Percentiles rank a stretch among this genome's conserved stretches.
Conservation (phyloP, 371 early-diverging fungal genomes). For the Lichtheimia corymbifera region DNA sequence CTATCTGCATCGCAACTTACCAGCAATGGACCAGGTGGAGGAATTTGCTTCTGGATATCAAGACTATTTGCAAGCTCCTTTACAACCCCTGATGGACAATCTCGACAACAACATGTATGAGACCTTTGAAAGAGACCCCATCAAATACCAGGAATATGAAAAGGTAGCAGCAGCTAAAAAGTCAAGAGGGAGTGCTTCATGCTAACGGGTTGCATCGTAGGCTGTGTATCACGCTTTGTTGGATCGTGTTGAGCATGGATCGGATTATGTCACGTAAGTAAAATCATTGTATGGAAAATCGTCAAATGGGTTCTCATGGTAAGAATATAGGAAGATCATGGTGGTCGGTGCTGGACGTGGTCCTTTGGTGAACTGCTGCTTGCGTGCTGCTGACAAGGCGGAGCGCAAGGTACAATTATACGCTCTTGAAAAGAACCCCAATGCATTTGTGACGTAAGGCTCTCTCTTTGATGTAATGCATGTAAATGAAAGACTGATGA, state of each 20-base stretch:
- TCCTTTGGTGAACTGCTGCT: conserved; percentile 81
- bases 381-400: conserved; percentile 75
- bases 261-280: conserved; percentile 44
- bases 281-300: background rate
- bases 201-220: conserved; percentile 16
- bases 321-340: conserved; percentile 71
- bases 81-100: conserved; percentile 94
- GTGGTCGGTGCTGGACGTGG: conserved; percentile 86
- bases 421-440: conserved; percentile 95
- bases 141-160: conserved; percentile 92
- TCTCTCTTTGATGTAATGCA: background rate
- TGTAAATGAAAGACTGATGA: background rate
- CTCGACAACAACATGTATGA: conserved; percentile 91
- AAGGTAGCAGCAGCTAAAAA: conserved; percentile 40
- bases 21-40: conserved; percentile 65
- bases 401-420: conserved; percentile 67
- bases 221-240: conserved; percentile 65
- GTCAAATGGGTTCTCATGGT: too few species aligned
- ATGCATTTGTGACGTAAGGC: conserved; percentile 85
- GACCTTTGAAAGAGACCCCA: conserved; percentile 90
- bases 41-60: conserved; percentile 79
- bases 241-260: conserved; percentile 50
- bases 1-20: conserved; percentile 65
- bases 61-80: conserved; percentile 86
- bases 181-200: background rate